Conservation (phyloP, 2,329 filamentous ascomycete species). For the Aaosphaeria arxii region DNA sequence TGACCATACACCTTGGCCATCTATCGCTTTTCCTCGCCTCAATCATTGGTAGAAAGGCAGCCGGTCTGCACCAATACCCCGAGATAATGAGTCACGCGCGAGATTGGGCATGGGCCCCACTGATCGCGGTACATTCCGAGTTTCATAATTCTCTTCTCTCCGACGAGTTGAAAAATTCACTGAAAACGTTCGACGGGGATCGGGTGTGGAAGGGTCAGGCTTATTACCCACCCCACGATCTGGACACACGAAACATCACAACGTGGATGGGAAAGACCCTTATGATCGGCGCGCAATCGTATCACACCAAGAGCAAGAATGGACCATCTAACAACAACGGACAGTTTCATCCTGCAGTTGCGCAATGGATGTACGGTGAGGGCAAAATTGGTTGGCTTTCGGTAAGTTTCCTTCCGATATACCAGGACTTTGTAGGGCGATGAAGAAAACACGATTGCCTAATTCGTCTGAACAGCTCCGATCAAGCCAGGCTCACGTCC, state of each 20-base stretch:
- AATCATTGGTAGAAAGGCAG: neutral
- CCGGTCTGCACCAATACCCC: neutral
- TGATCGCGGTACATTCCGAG: neutral
- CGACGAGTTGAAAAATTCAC: neutral
- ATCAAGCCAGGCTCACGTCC: neutral
- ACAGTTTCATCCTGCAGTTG: neutral
- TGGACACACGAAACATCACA: neutral
- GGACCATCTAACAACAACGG: neutral
- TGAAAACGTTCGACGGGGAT: neutral
- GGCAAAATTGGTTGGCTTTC: neutral
- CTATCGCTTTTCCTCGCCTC: neutral
- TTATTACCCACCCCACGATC: neutral
- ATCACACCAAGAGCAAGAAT: neutral
- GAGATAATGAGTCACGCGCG: neutral
- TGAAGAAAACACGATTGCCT: no score
- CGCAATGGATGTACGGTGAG: neutral
- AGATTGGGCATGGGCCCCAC: neutral
- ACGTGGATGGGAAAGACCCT: neutral
- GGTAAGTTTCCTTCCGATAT: neutral
- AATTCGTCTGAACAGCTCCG: neutral
- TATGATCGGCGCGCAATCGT: neutral
- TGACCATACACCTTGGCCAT: slow-evolving; percentile 28
- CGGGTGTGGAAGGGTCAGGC: neutral
- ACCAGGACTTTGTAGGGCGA: neutral
- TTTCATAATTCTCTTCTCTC: neutral